phyloP scores from a whole-genome alignment of 2,329 filamentous ascomycete genomes.

The Neoscytalidium dimidiatum region DNA sequence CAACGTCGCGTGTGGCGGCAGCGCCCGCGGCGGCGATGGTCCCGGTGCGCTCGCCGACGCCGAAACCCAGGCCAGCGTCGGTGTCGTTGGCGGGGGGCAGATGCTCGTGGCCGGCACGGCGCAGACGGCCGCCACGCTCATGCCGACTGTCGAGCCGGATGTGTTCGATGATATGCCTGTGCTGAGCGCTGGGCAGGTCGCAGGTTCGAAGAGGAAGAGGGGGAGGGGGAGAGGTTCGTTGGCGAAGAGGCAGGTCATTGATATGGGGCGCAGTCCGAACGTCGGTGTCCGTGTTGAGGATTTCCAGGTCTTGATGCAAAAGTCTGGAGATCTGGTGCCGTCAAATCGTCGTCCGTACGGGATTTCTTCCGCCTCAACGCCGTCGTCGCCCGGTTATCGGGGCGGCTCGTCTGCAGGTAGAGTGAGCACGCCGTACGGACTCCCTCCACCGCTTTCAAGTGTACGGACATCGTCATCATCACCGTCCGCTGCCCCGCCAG shows the following conservation, averaged over 20 bases:
- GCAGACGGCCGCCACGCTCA: too few relatives aligned
- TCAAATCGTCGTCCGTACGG: neutral
- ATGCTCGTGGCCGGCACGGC: too few relatives aligned
- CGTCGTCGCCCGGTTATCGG: neutral
- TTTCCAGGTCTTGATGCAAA: neutral
- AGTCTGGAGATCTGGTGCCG: neutral
- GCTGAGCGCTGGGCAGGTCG: neutral
- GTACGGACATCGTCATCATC: too few relatives aligned
- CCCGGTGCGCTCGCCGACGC: neutral
- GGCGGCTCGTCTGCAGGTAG: too few relatives aligned
- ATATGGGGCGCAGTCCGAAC: neutral
- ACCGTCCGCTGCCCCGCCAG: too few relatives aligned
- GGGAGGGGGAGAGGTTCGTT: neutral
- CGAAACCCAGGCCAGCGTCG: neutral
- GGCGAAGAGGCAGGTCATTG: neutral
- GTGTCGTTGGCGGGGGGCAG: neutral
- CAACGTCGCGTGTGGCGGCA: neutral
- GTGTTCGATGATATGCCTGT: too few relatives aligned
- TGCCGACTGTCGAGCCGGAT: too few relatives aligned
- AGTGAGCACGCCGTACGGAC: too few relatives aligned
- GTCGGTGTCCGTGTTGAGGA: neutral
- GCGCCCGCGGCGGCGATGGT: neutral
- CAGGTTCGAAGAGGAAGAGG: neutral
- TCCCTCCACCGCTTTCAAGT: too few relatives aligned
- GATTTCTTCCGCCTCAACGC: neutral